Base-by-base conservation (phyloP, 78 protist genomes). In the Dictyostelium firmibasis region DNA sequence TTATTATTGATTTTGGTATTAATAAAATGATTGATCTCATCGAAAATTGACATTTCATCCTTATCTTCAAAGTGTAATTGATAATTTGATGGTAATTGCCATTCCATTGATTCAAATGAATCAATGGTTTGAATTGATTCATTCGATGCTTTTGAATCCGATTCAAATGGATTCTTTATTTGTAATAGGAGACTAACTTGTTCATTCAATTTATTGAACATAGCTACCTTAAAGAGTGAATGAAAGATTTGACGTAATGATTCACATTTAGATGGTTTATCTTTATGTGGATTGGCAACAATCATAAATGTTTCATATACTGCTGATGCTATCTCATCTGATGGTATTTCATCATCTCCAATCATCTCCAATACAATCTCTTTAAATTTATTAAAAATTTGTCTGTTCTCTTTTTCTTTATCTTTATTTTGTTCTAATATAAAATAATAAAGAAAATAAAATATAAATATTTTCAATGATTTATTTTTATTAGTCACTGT, bases 281-380 rank as follows among this genome's bases (percentile, higher is more conserved):
- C 94, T 35, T 89, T 89, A 11, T 81, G 78, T 69, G 94, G 94
- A 69, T 89, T 89, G 8, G 67, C 86, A 38, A 89, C 76, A 20
- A 81, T 70, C 94, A 89, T 89, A 47, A 89, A 89, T n/a, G 87
- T 38, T 60, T 89, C 82, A 89, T 89, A 89, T 13, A 70, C 67
- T 25, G 94, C 94, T 6, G 81, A 36, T 27, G 84, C 57, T 2
- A 89, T 41, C 14, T 89, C 94, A 18, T 89, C 94, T 0, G 74
- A 43, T 50, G 94, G 81, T 47, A 81, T 31, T 20, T 89, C 94
- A 64, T 78, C 87, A 81, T 81, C 77, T 25, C 50, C 81, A 29
- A 89, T 84, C 86, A 89, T 79, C 5, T 89, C 77, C 1, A 89
- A 25, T 6, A 89, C 87, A n/a, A 81, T 67, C 18, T 89, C 86